A percentile compares a stretch with the other conserved stretches of the same genome.
Conservation (phyloP, 2,329 filamentous ascomycete genomes). For the Orbilia quercus region DNA sequence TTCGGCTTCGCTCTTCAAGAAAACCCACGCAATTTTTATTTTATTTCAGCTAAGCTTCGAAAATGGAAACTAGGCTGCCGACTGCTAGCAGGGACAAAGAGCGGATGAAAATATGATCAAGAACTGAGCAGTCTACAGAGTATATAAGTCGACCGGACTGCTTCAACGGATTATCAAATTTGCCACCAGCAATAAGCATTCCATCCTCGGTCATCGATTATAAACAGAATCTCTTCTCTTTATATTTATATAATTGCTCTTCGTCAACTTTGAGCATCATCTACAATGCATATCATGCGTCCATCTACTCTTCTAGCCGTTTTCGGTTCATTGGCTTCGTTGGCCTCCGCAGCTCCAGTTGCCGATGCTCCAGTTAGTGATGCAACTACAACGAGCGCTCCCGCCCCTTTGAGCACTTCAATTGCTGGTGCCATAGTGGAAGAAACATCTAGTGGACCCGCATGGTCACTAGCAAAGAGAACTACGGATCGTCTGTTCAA, state of each 20-base stretch:
- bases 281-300: conserved; percentile 4
- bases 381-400: neutral
- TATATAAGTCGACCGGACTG: neutral
- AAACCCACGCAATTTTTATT: too few species aligned
- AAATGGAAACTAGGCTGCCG: too few species aligned
- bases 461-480: neutral
- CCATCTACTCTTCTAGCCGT: conserved; percentile 6
- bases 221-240: neutral
- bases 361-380: neutral
- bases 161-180: neutral
- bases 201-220: neutral
- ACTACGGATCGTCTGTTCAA: conserved; percentile 17
- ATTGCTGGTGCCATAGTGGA: neutral
- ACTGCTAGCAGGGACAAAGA: neutral
- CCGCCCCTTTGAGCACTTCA: neutral
- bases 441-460: neutral
- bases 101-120: neutral
- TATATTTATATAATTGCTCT: too few species aligned
- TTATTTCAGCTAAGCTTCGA: too few species aligned
- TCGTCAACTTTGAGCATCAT: too few species aligned
- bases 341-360: conserved; percentile 10
- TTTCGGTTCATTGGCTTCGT: neutral
- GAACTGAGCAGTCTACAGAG: too few species aligned
- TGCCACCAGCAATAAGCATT: neutral
- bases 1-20: neutral